These are phyloP conservation scores for Acidiella bohemica DNA, from an alignment of 495 filamentous ascomycete genomes.

Conservation along the genomic window DNA sequence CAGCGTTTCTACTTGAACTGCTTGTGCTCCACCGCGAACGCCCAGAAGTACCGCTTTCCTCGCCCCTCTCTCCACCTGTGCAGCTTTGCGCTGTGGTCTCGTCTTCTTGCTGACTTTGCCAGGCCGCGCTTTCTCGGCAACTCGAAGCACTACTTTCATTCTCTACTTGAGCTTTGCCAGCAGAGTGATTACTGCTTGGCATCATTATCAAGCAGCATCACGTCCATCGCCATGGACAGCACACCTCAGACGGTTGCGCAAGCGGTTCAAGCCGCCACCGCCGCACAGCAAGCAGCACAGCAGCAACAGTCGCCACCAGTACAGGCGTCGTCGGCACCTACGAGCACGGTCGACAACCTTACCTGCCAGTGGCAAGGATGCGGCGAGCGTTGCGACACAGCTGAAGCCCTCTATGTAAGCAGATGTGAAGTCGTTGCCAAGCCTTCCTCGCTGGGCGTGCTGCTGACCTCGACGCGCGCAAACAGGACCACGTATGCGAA, in stretches of 20 bases:
- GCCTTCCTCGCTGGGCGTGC: background rate
- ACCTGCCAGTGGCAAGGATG: constrained; percentile 79
- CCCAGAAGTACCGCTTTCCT: no score
- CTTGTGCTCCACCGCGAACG: no score
- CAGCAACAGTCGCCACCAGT: constrained; percentile 15
- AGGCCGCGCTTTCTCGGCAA: no score
- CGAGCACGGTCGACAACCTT: constrained; percentile 39
- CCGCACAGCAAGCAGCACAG: constrained; percentile 13
- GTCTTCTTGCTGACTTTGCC: no score
- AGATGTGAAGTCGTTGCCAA: constrained; percentile 12
- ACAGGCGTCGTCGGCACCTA: constrained; percentile 25
- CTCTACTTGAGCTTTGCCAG: no score
- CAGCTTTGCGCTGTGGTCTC: no score
- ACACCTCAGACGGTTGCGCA: background rate
- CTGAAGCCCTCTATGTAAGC: constrained; percentile 86
- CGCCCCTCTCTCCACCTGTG: no score
- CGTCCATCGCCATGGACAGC: no score
- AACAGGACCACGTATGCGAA: constrained; percentile 94
- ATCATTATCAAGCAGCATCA: no score
- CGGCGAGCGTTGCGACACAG: constrained; percentile 60
- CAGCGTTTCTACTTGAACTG: no score
- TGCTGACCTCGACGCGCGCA: constrained; percentile 16
- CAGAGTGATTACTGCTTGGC: no score
- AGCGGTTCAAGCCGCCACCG: constrained; percentile 10
- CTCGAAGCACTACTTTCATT: no score